Evolutionary conservation across 495 filamentous ascomycete species (phyloP), one percentile per base, ranked within the genome.

Genomic region (Glonium stellatum): DNA sequence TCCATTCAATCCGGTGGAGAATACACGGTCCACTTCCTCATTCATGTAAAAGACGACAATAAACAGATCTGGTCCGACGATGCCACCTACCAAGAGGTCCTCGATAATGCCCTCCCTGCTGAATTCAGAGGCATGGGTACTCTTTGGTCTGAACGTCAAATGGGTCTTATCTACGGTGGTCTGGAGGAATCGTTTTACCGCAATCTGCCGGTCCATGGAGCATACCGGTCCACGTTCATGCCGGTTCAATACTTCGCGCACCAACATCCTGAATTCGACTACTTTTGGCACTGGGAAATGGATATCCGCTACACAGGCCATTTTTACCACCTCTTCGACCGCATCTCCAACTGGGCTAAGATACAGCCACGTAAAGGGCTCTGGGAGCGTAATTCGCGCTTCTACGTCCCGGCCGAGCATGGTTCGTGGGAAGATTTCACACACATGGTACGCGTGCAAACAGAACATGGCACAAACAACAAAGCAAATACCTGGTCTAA

Each of bases 201-300:
- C 11, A 85, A 84, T 6, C 77, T 96, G 1, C 89, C 88, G 1
- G 83, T 96, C 0, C 87, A 96, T 71, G 93, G 92, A 4, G 89
- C 89, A 0, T 97, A 97, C 73, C 87, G 93, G 42, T 88, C 87
- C 59, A 84, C 89, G 23, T 90, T 89, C 69, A 92, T 97, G 89
- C 89, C 92, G 10, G 83, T 97, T 76, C 93, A 97, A 68, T 86
- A 88, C 71, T 98, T 96, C 67, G 87, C 92, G 15, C 83, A 89
- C 63, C 81, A 84, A 42, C 93, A 98, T 70, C 88, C 89, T 0
- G 92, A 97, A 69, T 98, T 93, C 69, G 95, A 97, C 58, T 89
- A 85, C 73, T 88, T 92, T 73, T 98, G 93, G 93, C 91, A 98
- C 67, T 97, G 92, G 91, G 93, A 98, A 73, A 95, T 97, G 87